Evolutionary conservation across 148 eudicot genomes (phyloP).

Genomic region (Vaccinium corymbosum): DNA sequence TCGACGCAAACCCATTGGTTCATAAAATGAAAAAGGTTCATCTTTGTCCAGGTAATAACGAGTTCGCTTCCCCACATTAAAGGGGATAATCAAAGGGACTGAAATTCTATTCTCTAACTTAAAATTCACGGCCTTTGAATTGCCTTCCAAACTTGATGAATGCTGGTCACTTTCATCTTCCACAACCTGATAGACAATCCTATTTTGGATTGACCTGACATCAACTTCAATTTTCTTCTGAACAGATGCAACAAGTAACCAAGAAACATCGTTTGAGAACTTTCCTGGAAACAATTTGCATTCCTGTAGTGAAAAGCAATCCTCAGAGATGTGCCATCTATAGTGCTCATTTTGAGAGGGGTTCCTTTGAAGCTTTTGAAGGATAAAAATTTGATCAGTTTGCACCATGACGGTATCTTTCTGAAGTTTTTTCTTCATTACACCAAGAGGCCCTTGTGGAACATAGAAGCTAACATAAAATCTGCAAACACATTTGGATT

Average conservation of each 20-base stretch:
- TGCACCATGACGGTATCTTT: slow-evolving; percentile 49
- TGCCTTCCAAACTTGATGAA: slow-evolving; percentile 23
- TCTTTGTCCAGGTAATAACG: slow-evolving; percentile 22
- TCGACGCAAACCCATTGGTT: slow-evolving; percentile 53
- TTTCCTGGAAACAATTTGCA: slow-evolving; percentile 55
- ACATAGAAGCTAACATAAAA: slow-evolving; percentile 55
- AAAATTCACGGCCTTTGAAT: slow-evolving; percentile 53
- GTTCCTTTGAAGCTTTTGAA: slow-evolving; percentile 56
- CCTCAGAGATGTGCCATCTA: slow-evolving; percentile 76
- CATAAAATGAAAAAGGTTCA: slow-evolving; percentile 24
- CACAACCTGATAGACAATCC: slow-evolving; percentile 61
- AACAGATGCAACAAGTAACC: slow-evolving; percentile 76
- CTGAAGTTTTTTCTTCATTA: slow-evolving; percentile 35
- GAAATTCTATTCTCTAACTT: slow-evolving; percentile 47
- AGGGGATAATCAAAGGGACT: slow-evolving; percentile 45
- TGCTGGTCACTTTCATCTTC: slow-evolving; percentile 34
- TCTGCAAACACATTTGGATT: slow-evolving; percentile 52
- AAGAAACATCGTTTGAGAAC: slow-evolving; percentile 66
- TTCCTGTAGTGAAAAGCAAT: slow-evolving; percentile 53
- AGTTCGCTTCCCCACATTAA: slow-evolving; percentile 26
- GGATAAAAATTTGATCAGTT: slow-evolving; percentile 56
- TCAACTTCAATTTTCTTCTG: slow-evolving; percentile 57
- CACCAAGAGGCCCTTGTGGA: slow-evolving; percentile 44
- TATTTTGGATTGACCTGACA: slow-evolving; percentile 49
- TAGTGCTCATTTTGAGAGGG: slow-evolving; percentile 54